Base-by-base conservation (phyloP, 441 rosid genomes). In the Biscutella laevigata region DNA sequence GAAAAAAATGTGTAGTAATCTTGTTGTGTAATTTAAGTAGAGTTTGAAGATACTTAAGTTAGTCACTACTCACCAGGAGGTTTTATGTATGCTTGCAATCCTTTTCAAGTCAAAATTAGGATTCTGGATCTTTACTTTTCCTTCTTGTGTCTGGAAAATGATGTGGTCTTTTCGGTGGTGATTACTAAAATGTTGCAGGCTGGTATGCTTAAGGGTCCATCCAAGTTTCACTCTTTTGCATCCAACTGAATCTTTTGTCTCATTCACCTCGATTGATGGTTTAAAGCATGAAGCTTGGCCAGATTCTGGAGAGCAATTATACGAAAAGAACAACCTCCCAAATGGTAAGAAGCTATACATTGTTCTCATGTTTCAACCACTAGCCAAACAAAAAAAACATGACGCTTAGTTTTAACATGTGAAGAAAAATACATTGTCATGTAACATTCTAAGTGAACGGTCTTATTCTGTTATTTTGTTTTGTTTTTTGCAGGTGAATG, bases 161-260 rank as follows among this genome's bases (percentile, higher is more conserved):
- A n/a, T n/a, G n/a, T n/a, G n/a, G n/a, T n/a, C n/a, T n/a, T n/a
- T n/a, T n/a, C n/a, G n/a, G n/a, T n/a, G n/a, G n/a, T n/a, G n/a
- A n/a, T n/a, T n/a, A n/a, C n/a, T n/a, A n/a, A n/a, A n/a, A n/a
- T 58, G 8, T 27, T 28, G 40, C 58, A 64, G 69, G 83, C 68
- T 91, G 62, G 94, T 88, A 69, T 88, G 94, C 74, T 69, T 88
- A 73, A 81, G 96, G 69, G 70, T 78, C 36, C 94, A 88, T 66
- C 98, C 96, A 26, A 69, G 73, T 14, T 85, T 88, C 64, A 10
- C 17, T 46, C 83, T 91, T 34, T 24, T 76, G 73, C 85, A 91
- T 70, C 95, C 95, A 7, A 71, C 81, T 1, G 94, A 85, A 26
- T 33, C 87, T 40, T 80, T 78, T 44, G 52, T 91, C 70, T 68